Evolutionary conservation across 2,329 filamentous ascomycete species (phyloP).

Genomic region (Elsinoe ampelina): DNA sequence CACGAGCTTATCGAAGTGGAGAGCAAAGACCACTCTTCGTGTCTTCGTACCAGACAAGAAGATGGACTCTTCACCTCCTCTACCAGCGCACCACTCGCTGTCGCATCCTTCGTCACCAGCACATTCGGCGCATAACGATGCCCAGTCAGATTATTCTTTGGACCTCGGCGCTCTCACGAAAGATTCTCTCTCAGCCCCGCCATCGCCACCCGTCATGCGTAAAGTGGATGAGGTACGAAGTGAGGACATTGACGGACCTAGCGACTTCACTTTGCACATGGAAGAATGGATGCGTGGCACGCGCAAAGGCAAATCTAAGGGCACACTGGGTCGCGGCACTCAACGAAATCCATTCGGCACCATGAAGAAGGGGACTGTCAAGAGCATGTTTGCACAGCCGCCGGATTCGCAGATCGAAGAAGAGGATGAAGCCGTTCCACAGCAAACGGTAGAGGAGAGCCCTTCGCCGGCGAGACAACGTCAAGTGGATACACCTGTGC

Average conservation of each 20-base stretch:
- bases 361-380: slow-evolving; percentile 17
- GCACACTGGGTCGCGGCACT: neutral
- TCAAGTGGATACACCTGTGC: slow-evolving; percentile 1
- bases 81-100: slow-evolving; percentile 1
- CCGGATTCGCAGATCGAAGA: slow-evolving; percentile 12
- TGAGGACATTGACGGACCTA: slow-evolving; percentile 31
- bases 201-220: slow-evolving; percentile 20
- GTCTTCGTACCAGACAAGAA: too few species aligned
- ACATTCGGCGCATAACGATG: neutral
- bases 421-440: slow-evolving; percentile 3
- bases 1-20: neutral
- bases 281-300: slow-evolving; percentile 25
- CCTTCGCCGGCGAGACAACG: slow-evolving; percentile 7
- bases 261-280: slow-evolving; percentile 31
- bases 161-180: slow-evolving; percentile 26
- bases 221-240: slow-evolving; percentile 22
- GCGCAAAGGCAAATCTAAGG: neutral
- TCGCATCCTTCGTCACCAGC: neutral
- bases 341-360: slow-evolving; percentile 13
- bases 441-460: neutral
- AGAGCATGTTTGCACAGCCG: slow-evolving; percentile 12
- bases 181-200: slow-evolving; percentile 19
- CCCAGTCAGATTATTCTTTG: slow-evolving; percentile 23
- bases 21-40: neutral
- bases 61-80: slow-evolving; percentile 1